phyloP scores from a whole-genome alignment of 495 filamentous ascomycete genomes.

The Mycothermus thermophilus region DNA sequence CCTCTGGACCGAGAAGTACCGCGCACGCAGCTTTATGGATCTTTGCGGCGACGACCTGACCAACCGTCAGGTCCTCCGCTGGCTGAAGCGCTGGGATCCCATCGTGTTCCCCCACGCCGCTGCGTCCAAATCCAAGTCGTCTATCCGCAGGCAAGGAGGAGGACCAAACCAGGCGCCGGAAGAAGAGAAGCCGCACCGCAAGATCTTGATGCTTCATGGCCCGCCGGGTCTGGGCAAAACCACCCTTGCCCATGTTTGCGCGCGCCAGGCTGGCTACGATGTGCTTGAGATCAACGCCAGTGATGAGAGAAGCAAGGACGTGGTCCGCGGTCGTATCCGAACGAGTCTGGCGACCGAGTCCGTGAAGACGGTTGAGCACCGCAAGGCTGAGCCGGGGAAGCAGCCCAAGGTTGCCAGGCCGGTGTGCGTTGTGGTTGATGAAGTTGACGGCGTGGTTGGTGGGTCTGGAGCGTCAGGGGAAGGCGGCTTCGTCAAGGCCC shows the following conservation, averaged over 20 bases:
- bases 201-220: slow-evolving; percentile 79
- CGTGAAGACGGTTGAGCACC: slow-evolving; percentile 65
- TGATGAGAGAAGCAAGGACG: slow-evolving; percentile 59
- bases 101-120: slow-evolving; percentile 71
- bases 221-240: slow-evolving; percentile 93
- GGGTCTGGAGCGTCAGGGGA: slow-evolving; percentile 56
- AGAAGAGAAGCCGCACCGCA: slow-evolving; percentile 59
- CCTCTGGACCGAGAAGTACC: slow-evolving; percentile 84
- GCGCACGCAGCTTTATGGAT: slow-evolving; percentile 82
- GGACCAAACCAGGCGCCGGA: slow-evolving; percentile 20
- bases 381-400: slow-evolving; percentile 40
- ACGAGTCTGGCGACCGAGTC: slow-evolving; percentile 85
- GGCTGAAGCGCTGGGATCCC: slow-evolving; percentile 88
- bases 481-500: slow-evolving; percentile 85
- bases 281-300: slow-evolving; percentile 82
- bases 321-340: slow-evolving; percentile 79
- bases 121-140: slow-evolving; percentile 33
- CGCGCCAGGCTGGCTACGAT: slow-evolving; percentile 87
- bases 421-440: slow-evolving; percentile 87
- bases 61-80: slow-evolving; percentile 78
- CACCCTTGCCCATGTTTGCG: slow-evolving; percentile 90
- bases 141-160: slow-evolving; percentile 5
- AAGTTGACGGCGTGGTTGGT: slow-evolving; percentile 84
- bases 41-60: slow-evolving; percentile 89
- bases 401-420: slow-evolving; percentile 65